Base-by-base conservation (phyloP, 2,329 filamentous ascomycete species). In the Rutstroemia sp. region DNA sequence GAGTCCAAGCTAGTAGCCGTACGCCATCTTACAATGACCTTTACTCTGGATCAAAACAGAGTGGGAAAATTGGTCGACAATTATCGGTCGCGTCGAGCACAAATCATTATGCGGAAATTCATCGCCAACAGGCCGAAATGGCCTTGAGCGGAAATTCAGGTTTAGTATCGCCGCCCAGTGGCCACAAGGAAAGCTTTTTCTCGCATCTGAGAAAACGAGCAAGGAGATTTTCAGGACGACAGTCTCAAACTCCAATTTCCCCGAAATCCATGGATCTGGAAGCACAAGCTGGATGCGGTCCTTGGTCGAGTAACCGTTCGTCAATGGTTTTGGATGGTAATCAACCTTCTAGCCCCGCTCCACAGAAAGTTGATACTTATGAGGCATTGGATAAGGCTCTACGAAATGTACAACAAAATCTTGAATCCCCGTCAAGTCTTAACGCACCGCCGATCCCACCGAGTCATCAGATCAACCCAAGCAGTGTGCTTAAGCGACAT, bases 141-240 rank as follows among this genome's bases (percentile, higher is more conserved):
- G 90, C 91, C 39, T 78, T 97, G 47, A 96, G 91, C 68, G 94
- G 54, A 30, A 85, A 87, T 65, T 81, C 80, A 37, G 88, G 86
- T 21, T 76, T 92, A 23, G 84, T 81, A 16, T 94, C 90, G 5
- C 89, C 91, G 4, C 84, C 86, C 0, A 86, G 81, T 65, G 88
- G 82, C 17, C 88, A 91, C 56, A 95, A 95, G 69, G 94, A 99
- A 71, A 90, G 94, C 72, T 99, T 99, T 77, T 99, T 99, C 74
- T 97, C 94, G 0, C 94, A 99, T 70, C 79, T 99, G 7, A 83
- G 94, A 56, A 99, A 99, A 73, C 86, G 92, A 51, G 94, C 95
- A 27, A 83, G 94, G 64, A 82, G 94, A 63, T 86, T 99, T 59
- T 99, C 94, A 25, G 94, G 94, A 48, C 86, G 92, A 57, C 91